A percentile compares a stretch with the other conserved stretches of the same genome.
Evolutionary conservation across 495 filamentous ascomycete genomes (phyloP).

Genomic region (Neurospora sp.): DNA sequence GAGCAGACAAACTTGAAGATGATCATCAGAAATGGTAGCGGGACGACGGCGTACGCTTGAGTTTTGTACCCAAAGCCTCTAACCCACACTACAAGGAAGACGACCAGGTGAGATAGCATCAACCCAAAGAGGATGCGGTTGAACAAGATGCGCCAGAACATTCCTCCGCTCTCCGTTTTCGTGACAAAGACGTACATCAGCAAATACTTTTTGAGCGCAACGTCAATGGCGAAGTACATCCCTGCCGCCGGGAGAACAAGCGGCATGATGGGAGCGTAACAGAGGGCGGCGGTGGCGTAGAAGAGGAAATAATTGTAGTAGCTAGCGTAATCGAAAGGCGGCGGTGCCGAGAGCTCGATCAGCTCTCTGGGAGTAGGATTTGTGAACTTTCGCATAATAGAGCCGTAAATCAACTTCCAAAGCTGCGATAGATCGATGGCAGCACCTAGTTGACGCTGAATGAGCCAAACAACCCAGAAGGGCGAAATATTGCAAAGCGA

Average conservation of each 20-base stretch:
- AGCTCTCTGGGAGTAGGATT: slow-evolving; percentile 83
- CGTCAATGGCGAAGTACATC: slow-evolving; percentile 81
- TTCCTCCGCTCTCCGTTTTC: slow-evolving; percentile 91
- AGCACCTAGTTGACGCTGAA: slow-evolving; percentile 87
- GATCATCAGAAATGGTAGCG: slow-evolving; percentile 70
- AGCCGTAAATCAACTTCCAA: slow-evolving; percentile 68
- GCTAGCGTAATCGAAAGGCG: slow-evolving; percentile 84
- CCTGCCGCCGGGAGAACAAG: slow-evolving; percentile 84
- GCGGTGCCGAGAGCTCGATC: slow-evolving; percentile 90
- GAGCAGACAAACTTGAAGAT: slow-evolving; percentile 83
- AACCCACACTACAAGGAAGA: slow-evolving; percentile 63
- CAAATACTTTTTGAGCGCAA: slow-evolving; percentile 88
- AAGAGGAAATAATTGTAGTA: slow-evolving; percentile 97
- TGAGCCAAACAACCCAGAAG: slow-evolving; percentile 89
- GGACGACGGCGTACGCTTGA: slow-evolving; percentile 55
- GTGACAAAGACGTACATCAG: slow-evolving; percentile 92
- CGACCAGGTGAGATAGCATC: slow-evolving; percentile 67
- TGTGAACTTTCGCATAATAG: slow-evolving; percentile 71
- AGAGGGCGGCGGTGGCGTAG: slow-evolving; percentile 82
- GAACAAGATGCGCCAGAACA: slow-evolving; percentile 83
- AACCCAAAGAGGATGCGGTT: slow-evolving; percentile 84
- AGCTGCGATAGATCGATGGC: slow-evolving; percentile 83
- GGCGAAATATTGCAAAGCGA: slow-evolving; percentile 69
- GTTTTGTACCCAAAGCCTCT: slow-evolving; percentile 42
- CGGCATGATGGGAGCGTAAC: slow-evolving; percentile 79